Evolutionary conservation across 2,329 filamentous ascomycete genomes (phyloP).

Genomic region (Talaromyces rugulosus): DNA sequence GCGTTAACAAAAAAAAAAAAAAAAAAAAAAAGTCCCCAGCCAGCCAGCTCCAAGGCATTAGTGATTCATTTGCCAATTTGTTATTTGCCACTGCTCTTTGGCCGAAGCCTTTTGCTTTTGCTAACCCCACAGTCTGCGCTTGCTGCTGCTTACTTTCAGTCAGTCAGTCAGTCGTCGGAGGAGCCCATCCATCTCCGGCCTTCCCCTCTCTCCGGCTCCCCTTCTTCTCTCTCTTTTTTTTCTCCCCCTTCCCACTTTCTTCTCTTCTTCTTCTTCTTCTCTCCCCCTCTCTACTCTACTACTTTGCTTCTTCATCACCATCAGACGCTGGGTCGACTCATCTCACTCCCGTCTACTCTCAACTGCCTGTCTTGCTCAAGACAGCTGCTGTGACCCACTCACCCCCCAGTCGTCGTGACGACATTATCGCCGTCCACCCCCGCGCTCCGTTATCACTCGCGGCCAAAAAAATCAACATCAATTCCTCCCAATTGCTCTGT

Average conservation of each 20-base stretch:
- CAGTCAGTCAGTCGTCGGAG: not conserved
- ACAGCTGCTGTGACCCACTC: conserved; percentile 12
- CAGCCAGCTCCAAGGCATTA: not conserved
- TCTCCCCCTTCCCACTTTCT: not conserved
- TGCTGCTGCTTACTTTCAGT: not conserved
- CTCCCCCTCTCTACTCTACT: not conserved
- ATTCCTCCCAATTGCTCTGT: conserved; percentile 24
- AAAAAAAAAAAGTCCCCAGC: not conserved
- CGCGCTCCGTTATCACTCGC: conserved; percentile 12
- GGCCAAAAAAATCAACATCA: not conserved
- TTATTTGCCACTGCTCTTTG: not conserved
- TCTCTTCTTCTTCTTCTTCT: not conserved
- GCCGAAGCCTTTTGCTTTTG: not conserved
- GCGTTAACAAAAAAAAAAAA: not conserved
- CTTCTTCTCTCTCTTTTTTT: conserved; percentile 4
- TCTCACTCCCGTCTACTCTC: not conserved
- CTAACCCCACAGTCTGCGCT: not conserved
- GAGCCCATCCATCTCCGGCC: conserved; percentile 5
- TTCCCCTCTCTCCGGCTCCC: not conserved
- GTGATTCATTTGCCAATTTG: not conserved
- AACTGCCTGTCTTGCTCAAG: conserved; percentile 4
- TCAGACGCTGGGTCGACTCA: conserved; percentile 11
- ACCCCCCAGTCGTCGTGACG: conserved; percentile 14
- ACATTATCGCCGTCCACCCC: conserved; percentile 11
- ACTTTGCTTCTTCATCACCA: not conserved